phyloP scores from a whole-genome alignment of 164 flowering plant species.

The Liriodendron chinense region DNA sequence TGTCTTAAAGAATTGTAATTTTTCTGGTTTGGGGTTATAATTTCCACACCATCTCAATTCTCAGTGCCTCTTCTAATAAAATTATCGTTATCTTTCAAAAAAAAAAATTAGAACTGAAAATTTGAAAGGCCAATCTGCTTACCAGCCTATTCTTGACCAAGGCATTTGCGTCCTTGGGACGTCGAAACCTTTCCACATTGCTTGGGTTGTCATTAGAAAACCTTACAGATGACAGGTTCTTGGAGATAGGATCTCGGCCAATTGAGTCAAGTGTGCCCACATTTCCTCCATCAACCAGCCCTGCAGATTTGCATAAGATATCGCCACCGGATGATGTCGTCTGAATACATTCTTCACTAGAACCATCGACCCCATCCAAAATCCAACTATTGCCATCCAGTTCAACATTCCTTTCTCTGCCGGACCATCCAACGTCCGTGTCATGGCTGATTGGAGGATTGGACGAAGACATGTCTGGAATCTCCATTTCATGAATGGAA shows the following conservation, averaged over 20 bases:
- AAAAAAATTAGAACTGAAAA: too few relatives aligned
- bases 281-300: not conserved
- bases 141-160: not conserved
- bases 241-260: not conserved
- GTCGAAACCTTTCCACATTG: not conserved
- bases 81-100: too few relatives aligned
- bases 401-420: not conserved
- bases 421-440: not conserved
- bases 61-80: too few relatives aligned
- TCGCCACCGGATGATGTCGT: constrained; percentile 36
- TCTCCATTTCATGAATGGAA: constrained; percentile 3
- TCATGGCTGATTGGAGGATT: constrained; percentile 5
- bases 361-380: constrained; percentile 7
- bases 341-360: constrained; percentile 21
- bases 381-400: not conserved
- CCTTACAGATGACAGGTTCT: not conserved
- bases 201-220: not conserved
- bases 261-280: not conserved
- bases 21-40: too few relatives aligned
- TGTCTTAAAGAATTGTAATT: too few relatives aligned
- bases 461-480: not conserved
- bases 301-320: constrained; percentile 9
- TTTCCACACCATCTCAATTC: too few relatives aligned
- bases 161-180: not conserved
- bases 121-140: not conserved